phyloP scores from a whole-genome alignment of 257 asterid genomes.

The Nicotiana otophora region DNA sequence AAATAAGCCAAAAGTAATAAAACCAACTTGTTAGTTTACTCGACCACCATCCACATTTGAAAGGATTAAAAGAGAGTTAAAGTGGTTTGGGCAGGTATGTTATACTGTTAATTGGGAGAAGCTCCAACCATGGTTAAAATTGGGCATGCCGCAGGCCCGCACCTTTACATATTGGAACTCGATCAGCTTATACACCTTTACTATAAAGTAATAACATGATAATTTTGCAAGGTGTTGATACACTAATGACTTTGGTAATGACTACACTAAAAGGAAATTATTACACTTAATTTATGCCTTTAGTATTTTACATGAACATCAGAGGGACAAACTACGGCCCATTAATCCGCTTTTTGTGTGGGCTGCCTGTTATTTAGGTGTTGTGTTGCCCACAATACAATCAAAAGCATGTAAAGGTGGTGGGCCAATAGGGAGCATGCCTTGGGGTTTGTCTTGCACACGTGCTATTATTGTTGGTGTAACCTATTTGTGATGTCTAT shows the following conservation, averaged over 20 bases:
- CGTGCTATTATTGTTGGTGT: conserved; percentile 12
- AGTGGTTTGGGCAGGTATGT: not conserved
- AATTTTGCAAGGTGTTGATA: not conserved
- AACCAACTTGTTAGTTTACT: no score
- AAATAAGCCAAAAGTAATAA: no score
- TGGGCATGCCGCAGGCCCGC: conserved; percentile 13
- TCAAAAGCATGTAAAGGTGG: not conserved
- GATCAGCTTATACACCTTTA: not conserved
- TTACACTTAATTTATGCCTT: not conserved
- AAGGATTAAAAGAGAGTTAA: not conserved
- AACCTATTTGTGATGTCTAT: conserved; percentile 17
- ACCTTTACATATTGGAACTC: not conserved
- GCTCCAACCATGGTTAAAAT: not conserved
- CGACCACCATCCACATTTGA: not conserved
- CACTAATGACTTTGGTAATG: not conserved
- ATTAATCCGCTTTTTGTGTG: not conserved
- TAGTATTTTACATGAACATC: no score
- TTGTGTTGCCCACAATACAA: not conserved
- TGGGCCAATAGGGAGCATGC: conserved; percentile 17
- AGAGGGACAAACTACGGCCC: not conserved
- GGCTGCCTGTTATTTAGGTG: not conserved
- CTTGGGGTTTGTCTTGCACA: conserved; percentile 14
- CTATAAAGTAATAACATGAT: not conserved
- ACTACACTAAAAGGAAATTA: not conserved
- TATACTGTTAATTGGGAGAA: not conserved